A percentile compares a stretch with the other conserved stretches of the same genome.
Conservation (phyloP, 148 eudicot species). For the Cornus kousa region DNA sequence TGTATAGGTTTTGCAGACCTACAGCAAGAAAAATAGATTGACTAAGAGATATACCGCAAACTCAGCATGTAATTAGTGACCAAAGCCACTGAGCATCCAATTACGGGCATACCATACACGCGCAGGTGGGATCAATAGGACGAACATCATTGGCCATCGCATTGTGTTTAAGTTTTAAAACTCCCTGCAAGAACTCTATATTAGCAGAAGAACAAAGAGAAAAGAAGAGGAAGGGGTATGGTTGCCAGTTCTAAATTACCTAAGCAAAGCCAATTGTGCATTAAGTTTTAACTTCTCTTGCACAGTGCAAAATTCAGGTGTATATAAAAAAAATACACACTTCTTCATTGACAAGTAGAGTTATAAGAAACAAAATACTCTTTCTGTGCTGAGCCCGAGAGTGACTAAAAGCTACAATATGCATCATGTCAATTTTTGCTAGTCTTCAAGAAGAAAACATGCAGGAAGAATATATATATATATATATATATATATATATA, state of each 20-base stretch:
- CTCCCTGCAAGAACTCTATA: conserved; percentile 45
- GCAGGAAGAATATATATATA: background rate
- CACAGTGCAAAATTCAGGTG: background rate
- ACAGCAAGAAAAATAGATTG: conserved; percentile 6
- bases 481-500: no score
- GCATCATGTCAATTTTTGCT: background rate
- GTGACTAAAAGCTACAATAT: background rate
- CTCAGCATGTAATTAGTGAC: background rate
- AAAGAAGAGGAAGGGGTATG: background rate
- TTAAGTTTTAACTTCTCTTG: background rate
- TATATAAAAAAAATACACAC: no score
- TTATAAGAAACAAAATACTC: background rate
- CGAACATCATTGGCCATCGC: conserved; percentile 82
- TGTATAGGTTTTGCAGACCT: conserved; percentile 84
- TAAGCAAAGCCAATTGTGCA: background rate
- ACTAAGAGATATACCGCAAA: background rate
- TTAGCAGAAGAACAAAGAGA: background rate
- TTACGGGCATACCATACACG: conserved; percentile 64
- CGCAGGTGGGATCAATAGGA: conserved; percentile 76
- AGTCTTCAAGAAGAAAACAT: background rate
- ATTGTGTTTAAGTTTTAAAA: conserved; percentile 66
- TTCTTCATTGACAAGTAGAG: background rate
- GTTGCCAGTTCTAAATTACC: background rate
- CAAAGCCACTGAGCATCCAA: conserved; percentile 4
- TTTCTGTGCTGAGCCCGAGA: background rate